These are phyloP conservation scores for Glycine latifolia DNA, from an alignment of 306 rosid genomes.

Conservation along the genomic window DNA sequence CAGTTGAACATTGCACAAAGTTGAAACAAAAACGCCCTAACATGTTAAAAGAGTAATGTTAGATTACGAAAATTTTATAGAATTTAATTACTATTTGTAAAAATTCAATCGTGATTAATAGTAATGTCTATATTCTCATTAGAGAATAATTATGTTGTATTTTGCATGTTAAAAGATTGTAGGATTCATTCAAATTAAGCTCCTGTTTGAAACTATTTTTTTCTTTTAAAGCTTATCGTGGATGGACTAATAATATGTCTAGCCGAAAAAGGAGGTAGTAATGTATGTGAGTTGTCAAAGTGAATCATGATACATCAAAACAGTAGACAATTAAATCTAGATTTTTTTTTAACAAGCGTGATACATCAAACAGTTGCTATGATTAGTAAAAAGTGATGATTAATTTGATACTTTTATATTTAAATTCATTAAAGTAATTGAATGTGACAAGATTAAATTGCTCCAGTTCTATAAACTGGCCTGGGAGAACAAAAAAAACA, in stretches of 20 bases:
- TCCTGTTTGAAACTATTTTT: background rate
- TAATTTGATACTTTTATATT: background rate
- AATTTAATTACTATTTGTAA: background rate
- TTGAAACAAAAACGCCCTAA: background rate
- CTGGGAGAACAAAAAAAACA: background rate
- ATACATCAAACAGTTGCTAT: background rate
- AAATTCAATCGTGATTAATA: background rate
- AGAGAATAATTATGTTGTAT: background rate
- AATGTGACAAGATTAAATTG: constrained; percentile 15
- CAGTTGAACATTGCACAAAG: too few species aligned
- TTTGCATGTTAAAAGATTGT: background rate
- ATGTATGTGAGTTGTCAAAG: constrained; percentile 4
- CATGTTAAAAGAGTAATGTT: background rate
- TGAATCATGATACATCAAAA: background rate
- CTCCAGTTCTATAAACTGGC: constrained; percentile 29
- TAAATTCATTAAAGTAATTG: background rate
- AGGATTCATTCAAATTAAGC: constrained; percentile 4
- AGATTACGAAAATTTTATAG: background rate
- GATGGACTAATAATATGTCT: constrained; percentile 11
- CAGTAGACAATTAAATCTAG: background rate
- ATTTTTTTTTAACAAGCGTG: background rate
- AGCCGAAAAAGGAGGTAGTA: background rate
- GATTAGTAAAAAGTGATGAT: constrained; percentile 24
- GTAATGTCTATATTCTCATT: background rate
- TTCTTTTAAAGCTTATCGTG: background rate